A percentile compares a stretch with the other conserved stretches of the same genome.
These are phyloP conservation scores for Monilinia vaccinii-corymbosi DNA, from an alignment of 2,329 filamentous ascomycete genomes.

Conservation along the genomic window DNA sequence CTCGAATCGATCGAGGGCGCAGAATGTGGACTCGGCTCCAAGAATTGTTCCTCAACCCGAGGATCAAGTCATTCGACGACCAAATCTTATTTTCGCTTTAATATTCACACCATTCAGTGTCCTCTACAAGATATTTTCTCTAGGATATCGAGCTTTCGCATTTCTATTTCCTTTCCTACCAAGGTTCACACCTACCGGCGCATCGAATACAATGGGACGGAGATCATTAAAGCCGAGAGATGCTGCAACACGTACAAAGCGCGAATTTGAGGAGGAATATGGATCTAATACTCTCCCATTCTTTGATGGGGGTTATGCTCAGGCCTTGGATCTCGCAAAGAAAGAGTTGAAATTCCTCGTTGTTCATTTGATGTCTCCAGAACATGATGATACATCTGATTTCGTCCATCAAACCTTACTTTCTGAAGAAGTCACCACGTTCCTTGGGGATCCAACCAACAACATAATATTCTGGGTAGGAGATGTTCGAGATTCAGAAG, in stretches of 20 bases:
- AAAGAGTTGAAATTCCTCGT: constrained; percentile 84
- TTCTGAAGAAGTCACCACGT: constrained; percentile 61
- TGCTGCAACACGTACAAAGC: constrained; percentile 77
- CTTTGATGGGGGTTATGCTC: constrained; percentile 81
- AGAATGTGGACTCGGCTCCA: constrained; percentile 57
- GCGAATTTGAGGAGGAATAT: constrained; percentile 94
- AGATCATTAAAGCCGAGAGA: constrained; percentile 76
- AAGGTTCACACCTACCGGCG: constrained; percentile 44
- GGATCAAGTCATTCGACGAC: constrained; percentile 54
- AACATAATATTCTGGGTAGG: constrained; percentile 88
- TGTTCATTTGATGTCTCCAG: constrained; percentile 80
- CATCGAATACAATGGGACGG: constrained; percentile 57
- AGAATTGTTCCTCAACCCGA: constrained; percentile 71
- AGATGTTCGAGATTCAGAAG: constrained; percentile 85
- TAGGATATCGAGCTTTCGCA: constrained; percentile 62
- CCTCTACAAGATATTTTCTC: constrained; percentile 62
- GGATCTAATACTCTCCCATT: constrained; percentile 65
- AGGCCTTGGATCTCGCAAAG: constrained; percentile 84
- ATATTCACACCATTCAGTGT: constrained; percentile 75
- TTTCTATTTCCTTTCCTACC: constrained; percentile 78
- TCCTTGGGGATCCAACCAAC: constrained; percentile 64
- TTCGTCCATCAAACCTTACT: constrained; percentile 81
- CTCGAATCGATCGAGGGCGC: constrained; percentile 28
- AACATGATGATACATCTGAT: constrained; percentile 81
- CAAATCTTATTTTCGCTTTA: constrained; percentile 61